These are phyloP conservation scores for Fusarium goolgardi DNA, from an alignment of 2,329 filamentous ascomycete genomes.

Conservation along the genomic window DNA sequence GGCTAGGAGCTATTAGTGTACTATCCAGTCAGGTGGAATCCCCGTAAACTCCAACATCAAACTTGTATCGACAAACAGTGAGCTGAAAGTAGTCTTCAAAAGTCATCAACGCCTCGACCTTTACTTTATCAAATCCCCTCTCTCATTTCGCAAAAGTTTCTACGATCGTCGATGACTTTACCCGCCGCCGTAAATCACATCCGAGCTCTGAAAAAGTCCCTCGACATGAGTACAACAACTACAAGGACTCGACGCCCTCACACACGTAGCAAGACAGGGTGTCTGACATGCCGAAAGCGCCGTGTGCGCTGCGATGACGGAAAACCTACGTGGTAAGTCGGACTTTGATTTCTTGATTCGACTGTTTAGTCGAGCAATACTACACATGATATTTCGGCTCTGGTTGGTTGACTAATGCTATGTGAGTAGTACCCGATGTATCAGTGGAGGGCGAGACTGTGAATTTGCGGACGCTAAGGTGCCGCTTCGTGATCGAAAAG, in stretches of 20 bases:
- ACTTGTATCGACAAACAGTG: neutral
- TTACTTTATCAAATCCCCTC: neutral
- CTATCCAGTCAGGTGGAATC: accelerated
- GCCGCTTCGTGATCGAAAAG: slow-evolving; percentile 42
- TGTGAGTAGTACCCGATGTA: slow-evolving; percentile 27
- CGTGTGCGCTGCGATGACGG: slow-evolving; percentile 41
- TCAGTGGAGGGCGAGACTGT: slow-evolving; percentile 20
- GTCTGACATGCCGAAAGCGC: slow-evolving; percentile 40
- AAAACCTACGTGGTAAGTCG: slow-evolving; percentile 37
- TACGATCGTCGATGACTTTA: neutral
- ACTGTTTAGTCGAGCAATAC: neutral
- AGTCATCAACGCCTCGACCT: neutral
- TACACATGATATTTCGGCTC: accelerated
- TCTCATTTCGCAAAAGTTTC: neutral
- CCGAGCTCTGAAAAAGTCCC: too few species aligned
- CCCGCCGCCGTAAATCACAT: neutral
- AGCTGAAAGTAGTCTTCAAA: neutral
- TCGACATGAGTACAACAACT: slow-evolving; percentile 3
- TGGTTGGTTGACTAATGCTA: neutral
- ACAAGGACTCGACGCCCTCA: slow-evolving; percentile 35
- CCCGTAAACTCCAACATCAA: neutral
- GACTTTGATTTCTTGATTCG: neutral
- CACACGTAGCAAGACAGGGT: slow-evolving; percentile 39
- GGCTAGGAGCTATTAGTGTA: neutral
- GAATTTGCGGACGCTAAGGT: slow-evolving; percentile 33